A percentile compares a stretch with the other conserved stretches of the same genome.
Conservation (phyloP, 768 basidiomycete species). For the Lyophyllum shimeji region DNA sequence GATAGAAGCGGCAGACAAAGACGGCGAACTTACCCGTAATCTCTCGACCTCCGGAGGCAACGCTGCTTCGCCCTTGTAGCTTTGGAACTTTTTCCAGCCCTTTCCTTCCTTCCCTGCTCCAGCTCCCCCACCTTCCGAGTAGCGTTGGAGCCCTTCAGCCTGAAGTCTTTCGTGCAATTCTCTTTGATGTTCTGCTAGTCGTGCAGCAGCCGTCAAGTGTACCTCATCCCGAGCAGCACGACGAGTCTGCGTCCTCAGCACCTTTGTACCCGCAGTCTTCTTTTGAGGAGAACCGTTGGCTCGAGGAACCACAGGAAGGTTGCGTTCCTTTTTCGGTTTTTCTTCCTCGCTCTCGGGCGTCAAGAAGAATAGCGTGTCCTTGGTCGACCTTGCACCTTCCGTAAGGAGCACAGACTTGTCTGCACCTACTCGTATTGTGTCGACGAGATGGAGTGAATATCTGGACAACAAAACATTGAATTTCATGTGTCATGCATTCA, state of each 20-base stretch:
- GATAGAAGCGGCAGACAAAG: background rate
- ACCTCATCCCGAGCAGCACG: conserved; percentile 85
- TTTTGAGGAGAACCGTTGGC: conserved; percentile 71
- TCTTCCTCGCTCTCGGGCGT: conserved; percentile 63
- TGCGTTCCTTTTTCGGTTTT: conserved; percentile 56
- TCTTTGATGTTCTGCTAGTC: conserved; percentile 84
- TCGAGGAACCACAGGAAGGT: conserved; percentile 47
- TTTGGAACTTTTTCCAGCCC: conserved; percentile 93
- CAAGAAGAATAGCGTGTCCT: conserved; percentile 88
- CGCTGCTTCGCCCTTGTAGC: conserved; percentile 93
- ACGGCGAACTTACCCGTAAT: conserved; percentile 60
- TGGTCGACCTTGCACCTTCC: conserved; percentile 78
- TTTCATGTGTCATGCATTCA: background rate
- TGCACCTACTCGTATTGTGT: conserved; percentile 79
- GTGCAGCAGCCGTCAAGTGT: conserved; percentile 72
- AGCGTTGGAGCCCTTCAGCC: conserved; percentile 76
- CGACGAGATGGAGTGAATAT: conserved; percentile 85
- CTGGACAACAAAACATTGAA: conserved; percentile 35
- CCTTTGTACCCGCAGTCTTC: conserved; percentile 77
- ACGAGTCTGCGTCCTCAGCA: conserved; percentile 88
- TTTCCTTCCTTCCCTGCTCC: conserved; percentile 84
- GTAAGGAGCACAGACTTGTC: conserved; percentile 72
- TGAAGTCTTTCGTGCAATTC: conserved; percentile 80
- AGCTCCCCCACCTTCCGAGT: conserved; percentile 78
- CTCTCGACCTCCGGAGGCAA: conserved; percentile 82